Evolutionary conservation across 108 stramenopile species (phyloP), one percentile per base, ranked within the genome.

Genomic region (Discostella stelligeroides): DNA sequence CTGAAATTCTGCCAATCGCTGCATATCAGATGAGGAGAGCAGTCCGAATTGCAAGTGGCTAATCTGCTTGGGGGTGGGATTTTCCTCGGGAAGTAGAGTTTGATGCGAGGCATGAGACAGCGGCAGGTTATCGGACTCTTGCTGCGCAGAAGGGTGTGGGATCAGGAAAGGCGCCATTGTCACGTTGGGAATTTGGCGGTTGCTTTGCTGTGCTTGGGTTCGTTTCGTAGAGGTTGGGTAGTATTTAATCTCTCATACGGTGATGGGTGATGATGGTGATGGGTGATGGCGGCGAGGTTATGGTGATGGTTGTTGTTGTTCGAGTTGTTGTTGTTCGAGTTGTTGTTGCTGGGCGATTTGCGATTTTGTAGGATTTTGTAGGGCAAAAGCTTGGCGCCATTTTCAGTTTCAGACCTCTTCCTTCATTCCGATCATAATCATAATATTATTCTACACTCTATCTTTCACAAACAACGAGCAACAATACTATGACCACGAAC

Each of bases 41-140:
- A 98, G 84, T 4, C 98, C 97, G 72, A 99, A 99, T 73, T 97
- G 95, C 59, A 99, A 86, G 50, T 94, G 92, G 11, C 89, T 82
- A 34, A 99, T 98, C 55, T 92, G 85, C 70, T 99, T 97, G 24
- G 98, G 98, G n/a, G 81, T 80, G 45, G 78, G 49, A 57, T 87
- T 80, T 65, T 72, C 75, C 46, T 84, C 78, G 54, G 88, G 62
- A n/a, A 91, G 73, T 66, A 79, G 30, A 24, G 50, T 76, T 87
- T 92, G 70, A 37, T 66, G 45, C 63, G 51, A 34, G 60, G 66
- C 24, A 65, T 56, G 67, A n/a, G 72, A 51, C 60, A 71, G 66
- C 0, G 78, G 57, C 2, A 54, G 66, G 38, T 34, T 34, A 6
- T 45, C 27, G 42, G 56, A 47, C 25, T 24, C 45, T 0, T 64